Percentiles rank a stretch among this genome's conserved stretches.
Evolutionary conservation across 208 protist genomes (phyloP).

Genomic region (Angomonas deanei): DNA sequence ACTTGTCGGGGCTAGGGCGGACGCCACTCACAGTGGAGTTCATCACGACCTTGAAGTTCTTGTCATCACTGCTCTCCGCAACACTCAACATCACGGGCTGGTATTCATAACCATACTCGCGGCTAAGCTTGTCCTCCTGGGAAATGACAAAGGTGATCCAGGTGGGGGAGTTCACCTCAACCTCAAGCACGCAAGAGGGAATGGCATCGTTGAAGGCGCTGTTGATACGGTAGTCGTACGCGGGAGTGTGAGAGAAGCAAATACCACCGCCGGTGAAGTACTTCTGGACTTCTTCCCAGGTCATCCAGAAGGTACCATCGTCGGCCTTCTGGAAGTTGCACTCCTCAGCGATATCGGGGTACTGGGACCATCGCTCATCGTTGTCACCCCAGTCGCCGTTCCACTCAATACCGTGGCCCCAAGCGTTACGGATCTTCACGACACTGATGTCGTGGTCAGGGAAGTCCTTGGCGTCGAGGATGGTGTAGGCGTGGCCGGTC

Average conservation of each 20-base stretch:
- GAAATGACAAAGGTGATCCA: slow-evolving; percentile 71
- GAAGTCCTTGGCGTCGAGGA: slow-evolving; percentile 5
- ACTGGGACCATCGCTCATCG: not conserved
- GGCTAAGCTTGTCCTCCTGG: slow-evolving; percentile 64
- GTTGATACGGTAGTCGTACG: slow-evolving; percentile 40
- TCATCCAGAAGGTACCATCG: slow-evolving; percentile 46
- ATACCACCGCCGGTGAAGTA: slow-evolving; percentile 59
- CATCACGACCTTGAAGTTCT: slow-evolving; percentile 57
- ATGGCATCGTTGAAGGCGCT: slow-evolving; percentile 31
- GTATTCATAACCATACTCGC: slow-evolving; percentile 37
- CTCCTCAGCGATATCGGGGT: not conserved
- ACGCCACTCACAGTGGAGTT: slow-evolving; percentile 69
- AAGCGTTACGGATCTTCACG: not conserved
- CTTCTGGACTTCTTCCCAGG: slow-evolving; percentile 41
- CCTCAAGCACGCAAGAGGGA: slow-evolving; percentile 36
- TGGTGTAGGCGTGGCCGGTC: not conserved
- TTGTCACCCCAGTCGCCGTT: slow-evolving; percentile 1
- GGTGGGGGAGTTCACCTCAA: slow-evolving; percentile 29
- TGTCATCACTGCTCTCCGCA: slow-evolving; percentile 37
- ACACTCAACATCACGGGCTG: slow-evolving; percentile 82
- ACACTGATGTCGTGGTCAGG: slow-evolving; percentile 1
- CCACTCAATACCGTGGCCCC: not conserved
- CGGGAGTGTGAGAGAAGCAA: slow-evolving; percentile 22
- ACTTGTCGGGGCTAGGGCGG: slow-evolving; percentile 59
- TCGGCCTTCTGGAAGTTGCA: not conserved